Conservation (phyloP, 176 grass and related monocot genomes). For the Oryza punctata region DNA sequence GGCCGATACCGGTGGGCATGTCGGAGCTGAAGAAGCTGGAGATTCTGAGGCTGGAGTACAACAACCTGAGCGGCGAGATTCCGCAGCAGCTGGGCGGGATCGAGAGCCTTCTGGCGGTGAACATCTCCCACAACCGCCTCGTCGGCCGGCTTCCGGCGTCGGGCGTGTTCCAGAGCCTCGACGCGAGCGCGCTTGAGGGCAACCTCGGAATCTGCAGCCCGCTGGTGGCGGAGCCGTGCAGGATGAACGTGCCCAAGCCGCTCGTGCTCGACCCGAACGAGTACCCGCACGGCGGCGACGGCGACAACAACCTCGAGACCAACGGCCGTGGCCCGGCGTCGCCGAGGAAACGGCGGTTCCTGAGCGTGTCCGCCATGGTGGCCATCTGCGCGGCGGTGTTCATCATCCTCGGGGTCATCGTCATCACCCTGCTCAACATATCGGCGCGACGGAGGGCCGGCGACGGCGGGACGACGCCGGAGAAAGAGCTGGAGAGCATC, state of each 20-base stretch:
- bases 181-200: conserved; percentile 77
- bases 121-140: conserved; percentile 91
- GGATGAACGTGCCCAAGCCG: conserved; percentile 91
- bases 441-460: conserved; percentile 58
- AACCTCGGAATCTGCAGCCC: conserved; percentile 97
- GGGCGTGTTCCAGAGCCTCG: conserved; percentile 83
- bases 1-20: conserved; percentile 64
- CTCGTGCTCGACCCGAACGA: conserved; percentile 86
- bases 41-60: conserved; percentile 82
- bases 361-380: conserved; percentile 83
- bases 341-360: conserved; percentile 50
- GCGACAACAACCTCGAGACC: conserved; percentile 33
- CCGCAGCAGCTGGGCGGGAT: conserved; percentile 71
- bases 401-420: conserved; percentile 59
- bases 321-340: not conserved
- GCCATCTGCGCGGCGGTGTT: conserved; percentile 77
- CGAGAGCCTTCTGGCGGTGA: conserved; percentile 75
- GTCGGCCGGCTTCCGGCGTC: conserved; percentile 73
- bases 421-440: conserved; percentile 74
- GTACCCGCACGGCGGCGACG: conserved; percentile 49
- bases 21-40: conserved; percentile 78
- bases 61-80: conserved; percentile 87
- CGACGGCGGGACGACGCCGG: not conserved
- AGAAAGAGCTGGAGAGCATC: conserved; percentile 66
- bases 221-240: conserved; percentile 66